These are phyloP conservation scores for Lactarius deliciosus DNA, from an alignment of 768 basidiomycete genomes.

Conservation along the genomic window DNA sequence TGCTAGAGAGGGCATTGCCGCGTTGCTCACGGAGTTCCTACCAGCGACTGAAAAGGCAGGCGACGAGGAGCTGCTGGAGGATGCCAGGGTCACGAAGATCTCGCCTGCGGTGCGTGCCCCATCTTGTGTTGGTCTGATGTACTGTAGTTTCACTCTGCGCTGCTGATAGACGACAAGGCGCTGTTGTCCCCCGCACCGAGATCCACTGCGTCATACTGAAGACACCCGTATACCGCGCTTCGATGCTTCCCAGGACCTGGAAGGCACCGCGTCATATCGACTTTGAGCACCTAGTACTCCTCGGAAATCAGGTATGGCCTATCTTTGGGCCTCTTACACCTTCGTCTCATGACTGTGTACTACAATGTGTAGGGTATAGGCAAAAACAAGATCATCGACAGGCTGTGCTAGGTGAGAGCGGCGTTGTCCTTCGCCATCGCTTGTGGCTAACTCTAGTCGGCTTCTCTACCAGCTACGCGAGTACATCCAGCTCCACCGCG, in stretches of 20 bases:
- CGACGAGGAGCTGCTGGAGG: conserved; percentile 50
- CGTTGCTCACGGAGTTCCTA: conserved; percentile 57
- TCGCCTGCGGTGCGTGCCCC: conserved; percentile 43
- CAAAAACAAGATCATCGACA: conserved; percentile 69
- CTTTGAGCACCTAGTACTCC: conserved; percentile 62
- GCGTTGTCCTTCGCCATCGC: neutral
- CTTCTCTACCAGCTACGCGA: conserved; percentile 61
- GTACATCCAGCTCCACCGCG: conserved; percentile 69
- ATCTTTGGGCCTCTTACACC: neutral
- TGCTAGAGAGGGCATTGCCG: conserved; percentile 44
- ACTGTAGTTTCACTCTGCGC: conserved; percentile 49
- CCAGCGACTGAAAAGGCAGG: conserved; percentile 58
- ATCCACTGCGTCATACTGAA: conserved; percentile 36
- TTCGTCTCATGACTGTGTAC: neutral
- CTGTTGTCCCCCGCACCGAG: conserved; percentile 50
- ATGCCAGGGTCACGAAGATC: conserved; percentile 45
- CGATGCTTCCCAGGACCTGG: conserved; percentile 48
- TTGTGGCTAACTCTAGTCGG: conserved; percentile 33
- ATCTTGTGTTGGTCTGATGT: neutral
- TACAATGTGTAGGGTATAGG: conserved; percentile 67
- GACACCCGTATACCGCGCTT: conserved; percentile 50
- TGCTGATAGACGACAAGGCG: conserved; percentile 39
- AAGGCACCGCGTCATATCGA: conserved; percentile 57
- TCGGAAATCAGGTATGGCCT: conserved; percentile 61
- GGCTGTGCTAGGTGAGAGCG: conserved; percentile 55